Conservation (phyloP, 1,284 basidiomycete species). For the Ceraceosorus guamensis region DNA sequence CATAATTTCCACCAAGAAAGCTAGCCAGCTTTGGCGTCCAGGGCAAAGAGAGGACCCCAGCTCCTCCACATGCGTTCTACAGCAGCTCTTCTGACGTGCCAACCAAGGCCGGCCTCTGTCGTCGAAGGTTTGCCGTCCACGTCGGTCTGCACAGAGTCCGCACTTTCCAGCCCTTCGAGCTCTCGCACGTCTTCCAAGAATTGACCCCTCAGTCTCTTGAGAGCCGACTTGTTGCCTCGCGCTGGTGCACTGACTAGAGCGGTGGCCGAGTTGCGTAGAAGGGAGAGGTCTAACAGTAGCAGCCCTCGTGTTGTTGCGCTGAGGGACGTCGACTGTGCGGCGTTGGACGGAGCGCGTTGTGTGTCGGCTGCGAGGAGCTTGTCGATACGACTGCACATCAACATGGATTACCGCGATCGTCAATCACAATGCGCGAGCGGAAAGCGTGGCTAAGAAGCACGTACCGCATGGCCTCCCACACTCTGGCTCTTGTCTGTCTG, state of each 20-base stretch:
- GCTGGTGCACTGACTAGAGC: slow-evolving; percentile 16
- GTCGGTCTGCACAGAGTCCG: slow-evolving; percentile 49
- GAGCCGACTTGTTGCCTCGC: slow-evolving; percentile 18
- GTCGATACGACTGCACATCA: slow-evolving; percentile 40
- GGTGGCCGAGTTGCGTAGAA: slow-evolving; percentile 54
- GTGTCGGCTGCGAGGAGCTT: slow-evolving; percentile 37
- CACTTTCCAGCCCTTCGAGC: slow-evolving; percentile 58
- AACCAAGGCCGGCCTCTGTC: slow-evolving; percentile 47
- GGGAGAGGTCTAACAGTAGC: slow-evolving; percentile 65
- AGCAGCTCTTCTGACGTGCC: slow-evolving; percentile 49
- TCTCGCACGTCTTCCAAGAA: slow-evolving; percentile 80
- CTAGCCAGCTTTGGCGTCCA: background rate
- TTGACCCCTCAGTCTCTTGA: slow-evolving; percentile 57
- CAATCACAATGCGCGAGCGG: slow-evolving; percentile 49
- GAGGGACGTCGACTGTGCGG: background rate
- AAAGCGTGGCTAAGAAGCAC: slow-evolving; percentile 8
- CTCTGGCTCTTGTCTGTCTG: slow-evolving; percentile 45
- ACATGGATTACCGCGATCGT: background rate
- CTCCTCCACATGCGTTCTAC: slow-evolving; percentile 84
- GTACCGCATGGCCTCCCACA: slow-evolving; percentile 51
- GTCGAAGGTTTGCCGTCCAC: slow-evolving; percentile 58
- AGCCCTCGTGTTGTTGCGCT: slow-evolving; percentile 59
- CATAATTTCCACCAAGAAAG: background rate
- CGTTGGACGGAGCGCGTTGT: background rate
- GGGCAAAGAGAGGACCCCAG: slow-evolving; percentile 54